Percentiles rank a stretch among this genome's conserved stretches.
phyloP scores from a whole-genome alignment of 129 eudicot genomes.

The Flaveria trinervia region DNA sequence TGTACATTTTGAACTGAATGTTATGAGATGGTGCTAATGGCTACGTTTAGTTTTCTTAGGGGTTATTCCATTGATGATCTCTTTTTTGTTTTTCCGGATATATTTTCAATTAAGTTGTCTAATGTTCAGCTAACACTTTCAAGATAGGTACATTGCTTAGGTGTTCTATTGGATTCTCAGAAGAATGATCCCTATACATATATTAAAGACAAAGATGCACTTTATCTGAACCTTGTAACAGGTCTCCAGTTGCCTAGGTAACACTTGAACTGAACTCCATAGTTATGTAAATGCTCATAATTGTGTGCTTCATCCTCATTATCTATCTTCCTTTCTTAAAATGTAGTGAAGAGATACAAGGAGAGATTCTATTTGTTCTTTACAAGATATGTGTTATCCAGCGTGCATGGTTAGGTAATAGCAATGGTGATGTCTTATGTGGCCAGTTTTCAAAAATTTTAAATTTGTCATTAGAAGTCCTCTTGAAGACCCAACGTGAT shows the following conservation, averaged over 20 bases:
- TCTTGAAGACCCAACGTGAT: conserved; percentile 83
- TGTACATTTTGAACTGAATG: not conserved
- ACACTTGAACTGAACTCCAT: conserved; percentile 32
- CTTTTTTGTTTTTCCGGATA: not conserved
- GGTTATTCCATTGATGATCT: conserved; percentile 3
- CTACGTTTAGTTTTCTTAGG: not conserved
- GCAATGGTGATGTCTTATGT: conserved; percentile 45
- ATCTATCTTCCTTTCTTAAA: not conserved
- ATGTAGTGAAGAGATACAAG: conserved; percentile 82
- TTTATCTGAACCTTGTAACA: conserved; percentile 65
- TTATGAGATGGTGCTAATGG: not conserved
- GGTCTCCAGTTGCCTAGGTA: conserved; percentile 98
- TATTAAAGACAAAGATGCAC: conserved; percentile 61
- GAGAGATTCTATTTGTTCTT: conserved; percentile 83
- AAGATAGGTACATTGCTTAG: conserved; percentile 87
- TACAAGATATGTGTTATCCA: conserved; percentile 60
- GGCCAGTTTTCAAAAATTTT: conserved; percentile 63
- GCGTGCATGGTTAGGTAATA: conserved; percentile 42
- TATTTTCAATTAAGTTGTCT: conserved; percentile 2
- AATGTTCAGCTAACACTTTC: conserved; percentile 23
- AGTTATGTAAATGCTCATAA: conserved; percentile 14
- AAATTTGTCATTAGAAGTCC: conserved; percentile 65
- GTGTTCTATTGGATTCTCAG: conserved; percentile 72
- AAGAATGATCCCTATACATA: conserved; percentile 43
- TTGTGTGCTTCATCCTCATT: conserved; percentile 19